Evolutionary conservation across 176 grass and related monocot genomes (phyloP).

Genomic region (Oropetium thomaeum): DNA sequence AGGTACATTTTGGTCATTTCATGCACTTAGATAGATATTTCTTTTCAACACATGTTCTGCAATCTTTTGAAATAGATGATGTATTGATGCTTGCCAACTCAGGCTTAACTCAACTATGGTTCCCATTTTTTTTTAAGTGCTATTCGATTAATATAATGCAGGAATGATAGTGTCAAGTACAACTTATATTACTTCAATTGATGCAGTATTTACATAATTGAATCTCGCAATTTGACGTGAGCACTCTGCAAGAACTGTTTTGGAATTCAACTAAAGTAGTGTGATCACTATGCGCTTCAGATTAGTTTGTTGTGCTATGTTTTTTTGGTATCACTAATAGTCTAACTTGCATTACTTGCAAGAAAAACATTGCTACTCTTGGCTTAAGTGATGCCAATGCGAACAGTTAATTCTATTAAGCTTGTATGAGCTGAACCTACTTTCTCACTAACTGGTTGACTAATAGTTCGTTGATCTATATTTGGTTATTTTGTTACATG

Average conservation of each 20-base stretch:
- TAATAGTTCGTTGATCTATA: background rate
- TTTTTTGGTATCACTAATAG: background rate
- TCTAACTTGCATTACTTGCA: background rate
- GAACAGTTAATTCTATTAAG: background rate
- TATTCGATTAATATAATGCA: background rate
- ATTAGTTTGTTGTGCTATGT: background rate
- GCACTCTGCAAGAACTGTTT: background rate
- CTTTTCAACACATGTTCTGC: background rate
- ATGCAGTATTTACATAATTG: background rate
- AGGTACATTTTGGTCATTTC: conserved; percentile 39
- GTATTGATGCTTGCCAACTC: background rate
- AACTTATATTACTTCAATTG: background rate
- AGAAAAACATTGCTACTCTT: background rate
- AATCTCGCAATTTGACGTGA: background rate
- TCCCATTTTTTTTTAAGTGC: background rate
- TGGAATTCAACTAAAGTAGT: background rate
- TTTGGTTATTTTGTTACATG: background rate
- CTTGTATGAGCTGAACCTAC: background rate
- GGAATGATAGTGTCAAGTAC: background rate
- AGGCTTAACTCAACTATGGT: background rate
- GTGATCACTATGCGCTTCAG: background rate
- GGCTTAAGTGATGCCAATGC: background rate
- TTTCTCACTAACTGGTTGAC: background rate
- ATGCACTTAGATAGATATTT: background rate
- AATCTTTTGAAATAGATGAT: background rate